Conservation (phyloP, 1,284 basidiomycete species). For the Fomes fomentarius region DNA sequence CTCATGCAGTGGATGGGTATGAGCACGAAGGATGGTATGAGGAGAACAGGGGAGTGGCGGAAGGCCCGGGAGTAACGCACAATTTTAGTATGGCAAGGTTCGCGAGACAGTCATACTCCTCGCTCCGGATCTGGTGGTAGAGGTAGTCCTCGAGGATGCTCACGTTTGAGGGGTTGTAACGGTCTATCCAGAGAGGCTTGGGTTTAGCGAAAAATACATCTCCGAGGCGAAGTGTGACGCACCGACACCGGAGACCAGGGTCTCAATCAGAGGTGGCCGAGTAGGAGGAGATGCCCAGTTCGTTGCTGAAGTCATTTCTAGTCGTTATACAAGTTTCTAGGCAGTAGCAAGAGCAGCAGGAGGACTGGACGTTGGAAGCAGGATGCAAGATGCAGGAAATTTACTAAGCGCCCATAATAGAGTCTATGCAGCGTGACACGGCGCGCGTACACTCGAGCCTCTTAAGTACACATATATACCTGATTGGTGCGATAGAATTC, state of each 20-base stretch:
- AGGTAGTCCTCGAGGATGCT: conserved; percentile 94
- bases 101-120: conserved; percentile 92
- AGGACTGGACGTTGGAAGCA: not conserved
- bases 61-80: conserved; percentile 43
- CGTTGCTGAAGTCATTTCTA: conserved; percentile 44
- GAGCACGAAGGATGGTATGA: not conserved
- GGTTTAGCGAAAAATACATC: not conserved
- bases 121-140: conserved; percentile 86
- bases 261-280: conserved; percentile 85
- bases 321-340: not conserved
- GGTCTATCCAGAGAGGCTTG: conserved; percentile 54
- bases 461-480: too few species aligned
- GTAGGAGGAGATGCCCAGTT: conserved; percentile 74
- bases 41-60: conserved; percentile 1
- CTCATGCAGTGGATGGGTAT: too few species aligned
- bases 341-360: not conserved
- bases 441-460: too few species aligned
- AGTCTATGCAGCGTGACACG: not conserved
- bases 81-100: conserved; percentile 90
- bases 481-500: too few species aligned
- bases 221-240: conserved; percentile 34
- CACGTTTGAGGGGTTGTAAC: conserved; percentile 95
- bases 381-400: not conserved
- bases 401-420: conserved; percentile 11
- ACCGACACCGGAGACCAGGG: conserved; percentile 92